These are phyloP conservation scores for Astrephomene gubernaculifera DNA, from an alignment of 139 green algal species.

Conservation along the genomic window DNA sequence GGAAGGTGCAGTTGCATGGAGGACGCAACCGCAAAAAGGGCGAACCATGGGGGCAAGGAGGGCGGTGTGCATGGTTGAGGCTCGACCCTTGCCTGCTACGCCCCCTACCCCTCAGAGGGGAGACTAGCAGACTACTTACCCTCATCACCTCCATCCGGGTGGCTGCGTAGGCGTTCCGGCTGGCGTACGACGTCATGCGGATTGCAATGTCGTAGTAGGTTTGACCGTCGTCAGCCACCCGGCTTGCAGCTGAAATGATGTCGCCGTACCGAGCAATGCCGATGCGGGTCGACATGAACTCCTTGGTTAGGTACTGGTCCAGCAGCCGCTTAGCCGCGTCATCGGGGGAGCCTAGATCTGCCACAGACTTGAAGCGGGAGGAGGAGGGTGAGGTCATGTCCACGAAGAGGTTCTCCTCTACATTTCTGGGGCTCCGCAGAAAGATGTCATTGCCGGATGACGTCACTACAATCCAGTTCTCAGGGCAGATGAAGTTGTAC, in stretches of 20 bases:
- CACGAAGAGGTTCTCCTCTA: constrained; percentile 95
- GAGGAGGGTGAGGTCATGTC: constrained; percentile 90
- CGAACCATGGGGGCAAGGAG: too few relatives aligned
- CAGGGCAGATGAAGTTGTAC: constrained; percentile 87
- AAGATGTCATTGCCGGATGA: constrained; percentile 92
- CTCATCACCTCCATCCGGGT: constrained; percentile 55
- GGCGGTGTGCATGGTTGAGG: too few relatives aligned
- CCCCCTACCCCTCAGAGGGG: too few relatives aligned
- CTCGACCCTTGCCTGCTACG: neutral
- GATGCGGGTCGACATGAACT: constrained; percentile 97
- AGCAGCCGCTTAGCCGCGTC: constrained; percentile 76
- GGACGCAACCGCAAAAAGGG: too few relatives aligned
- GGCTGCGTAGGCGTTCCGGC: constrained; percentile 82
- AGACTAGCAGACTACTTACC: too few relatives aligned
- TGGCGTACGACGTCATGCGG: constrained; percentile 81
- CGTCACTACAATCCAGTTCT: constrained; percentile 80
- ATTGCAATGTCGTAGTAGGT: constrained; percentile 67
- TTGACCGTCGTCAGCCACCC: constrained; percentile 48
- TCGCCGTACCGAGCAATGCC: constrained; percentile 67
- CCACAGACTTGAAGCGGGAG: constrained; percentile 74
- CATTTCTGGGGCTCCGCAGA: constrained; percentile 85
- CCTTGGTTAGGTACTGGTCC: constrained; percentile 86
- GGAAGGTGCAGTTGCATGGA: too few relatives aligned
- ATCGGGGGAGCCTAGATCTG: constrained; percentile 85
- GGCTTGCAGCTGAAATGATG: constrained; percentile 46